Percentiles rank a stretch among this genome's conserved stretches.
Evolutionary conservation across 768 basidiomycete genomes (phyloP).

Genomic region (Auriscalpium vulgare): DNA sequence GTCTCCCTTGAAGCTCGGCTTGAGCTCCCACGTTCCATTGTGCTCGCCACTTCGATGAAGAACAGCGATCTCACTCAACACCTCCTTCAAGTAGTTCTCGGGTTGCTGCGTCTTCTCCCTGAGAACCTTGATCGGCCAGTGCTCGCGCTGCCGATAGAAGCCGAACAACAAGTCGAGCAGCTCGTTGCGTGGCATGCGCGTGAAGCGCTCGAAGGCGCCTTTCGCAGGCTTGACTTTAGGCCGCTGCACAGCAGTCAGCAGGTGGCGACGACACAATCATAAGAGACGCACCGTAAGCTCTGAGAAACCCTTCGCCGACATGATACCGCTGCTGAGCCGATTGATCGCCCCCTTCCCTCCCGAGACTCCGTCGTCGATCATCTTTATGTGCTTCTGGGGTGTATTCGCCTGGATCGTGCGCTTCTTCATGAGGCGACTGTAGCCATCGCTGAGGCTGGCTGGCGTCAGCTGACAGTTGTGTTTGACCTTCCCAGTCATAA

Average conservation of each 20-base stretch:
- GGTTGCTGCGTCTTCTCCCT: constrained; percentile 82
- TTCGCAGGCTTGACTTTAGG: constrained; percentile 60
- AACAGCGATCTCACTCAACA: constrained; percentile 65
- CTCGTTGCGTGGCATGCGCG: constrained; percentile 86
- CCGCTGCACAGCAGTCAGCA: constrained; percentile 34
- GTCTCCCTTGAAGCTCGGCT: constrained; percentile 60
- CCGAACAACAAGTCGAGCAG: constrained; percentile 77
- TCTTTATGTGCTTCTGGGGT: constrained; percentile 54
- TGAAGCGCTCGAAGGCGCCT: constrained; percentile 78
- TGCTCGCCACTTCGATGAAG: constrained; percentile 75
- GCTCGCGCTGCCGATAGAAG: constrained; percentile 69
- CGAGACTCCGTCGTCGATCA: constrained; percentile 65
- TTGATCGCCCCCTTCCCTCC: constrained; percentile 72
- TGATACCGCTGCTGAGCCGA: constrained; percentile 69
- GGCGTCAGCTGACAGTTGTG: constrained; percentile 75
- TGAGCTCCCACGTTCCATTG: constrained; percentile 75
- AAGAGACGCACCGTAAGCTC: constrained; percentile 52
- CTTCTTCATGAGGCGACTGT: constrained; percentile 66
- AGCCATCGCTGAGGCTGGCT: constrained; percentile 48
- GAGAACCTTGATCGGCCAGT: constrained; percentile 73
- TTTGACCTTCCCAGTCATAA: constrained; percentile 71
- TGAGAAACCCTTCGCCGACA: constrained; percentile 51
- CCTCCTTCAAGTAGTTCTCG: constrained; percentile 80
- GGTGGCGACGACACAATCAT: background rate
- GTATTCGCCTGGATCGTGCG: constrained; percentile 60